Evolutionary conservation across 331 rosid genomes (phyloP).

Genomic region (Malus hybrid): DNA sequence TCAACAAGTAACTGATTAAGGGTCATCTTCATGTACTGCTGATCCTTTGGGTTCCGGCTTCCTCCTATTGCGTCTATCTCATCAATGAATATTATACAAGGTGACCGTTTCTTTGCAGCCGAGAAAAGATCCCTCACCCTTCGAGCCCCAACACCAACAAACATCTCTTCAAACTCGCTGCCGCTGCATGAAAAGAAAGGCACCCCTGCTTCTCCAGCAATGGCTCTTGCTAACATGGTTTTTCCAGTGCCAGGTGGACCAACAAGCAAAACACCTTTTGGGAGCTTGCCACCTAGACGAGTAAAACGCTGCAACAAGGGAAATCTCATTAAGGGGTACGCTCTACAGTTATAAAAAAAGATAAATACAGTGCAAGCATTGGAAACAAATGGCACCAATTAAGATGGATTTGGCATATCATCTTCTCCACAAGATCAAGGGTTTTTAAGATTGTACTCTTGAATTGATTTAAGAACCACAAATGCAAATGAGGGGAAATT

Average conservation of each 20-base stretch:
- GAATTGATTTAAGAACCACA: not conserved
- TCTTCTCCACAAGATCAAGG: not conserved
- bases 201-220: slow-evolving; percentile 97
- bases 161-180: slow-evolving; percentile 96
- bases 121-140: slow-evolving; percentile 87
- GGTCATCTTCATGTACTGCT: slow-evolving; percentile 75
- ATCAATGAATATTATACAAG: slow-evolving; percentile 86
- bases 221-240: slow-evolving; percentile 94
- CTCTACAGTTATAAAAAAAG: slow-evolving; percentile 20
- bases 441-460: not conserved
- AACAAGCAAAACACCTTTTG: slow-evolving; percentile 91
- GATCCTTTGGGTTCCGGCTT: slow-evolving; percentile 63
- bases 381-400: not conserved
- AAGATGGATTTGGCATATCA: not conserved
- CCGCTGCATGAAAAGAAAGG: slow-evolving; percentile 97
- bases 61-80: slow-evolving; percentile 96
- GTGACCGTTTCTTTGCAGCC: slow-evolving; percentile 86
- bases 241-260: slow-evolving; percentile 98
- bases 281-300: slow-evolving; percentile 95
- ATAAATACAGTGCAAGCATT: not conserved
- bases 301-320: slow-evolving; percentile 73
- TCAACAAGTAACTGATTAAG: slow-evolving; percentile 90
- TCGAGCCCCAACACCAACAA: slow-evolving; percentile 97
- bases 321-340: not conserved
- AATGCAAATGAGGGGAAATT: not conserved